phyloP scores from a whole-genome alignment of 1,284 basidiomycete genomes.

The Pseudozyma flocculosa region DNA sequence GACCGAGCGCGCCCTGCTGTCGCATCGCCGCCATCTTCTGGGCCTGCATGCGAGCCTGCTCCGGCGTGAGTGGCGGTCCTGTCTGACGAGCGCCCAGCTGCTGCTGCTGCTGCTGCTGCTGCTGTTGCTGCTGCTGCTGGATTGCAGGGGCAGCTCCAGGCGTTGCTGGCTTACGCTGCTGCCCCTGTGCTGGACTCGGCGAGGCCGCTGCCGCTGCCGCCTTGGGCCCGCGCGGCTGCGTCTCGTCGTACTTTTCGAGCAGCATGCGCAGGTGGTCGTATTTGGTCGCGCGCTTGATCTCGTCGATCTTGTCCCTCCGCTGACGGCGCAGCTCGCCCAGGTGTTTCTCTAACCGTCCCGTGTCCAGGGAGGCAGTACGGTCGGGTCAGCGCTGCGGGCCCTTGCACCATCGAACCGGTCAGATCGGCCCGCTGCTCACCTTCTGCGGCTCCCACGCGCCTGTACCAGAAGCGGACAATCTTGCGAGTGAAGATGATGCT shows the following conservation, averaged over 20 bases:
- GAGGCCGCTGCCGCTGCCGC: no score
- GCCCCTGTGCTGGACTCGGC: neutral
- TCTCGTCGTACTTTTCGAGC: constrained; percentile 84
- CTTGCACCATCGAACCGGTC: no score
- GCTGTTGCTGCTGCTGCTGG: neutral
- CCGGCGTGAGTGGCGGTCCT: neutral
- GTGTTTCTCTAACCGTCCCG: constrained; percentile 66
- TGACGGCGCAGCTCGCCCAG: constrained; percentile 74
- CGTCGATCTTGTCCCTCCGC: constrained; percentile 84
- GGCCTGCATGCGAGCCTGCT: constrained; percentile 9
- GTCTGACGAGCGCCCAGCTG: constrained; percentile 1
- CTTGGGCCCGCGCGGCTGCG: constrained; percentile 36
- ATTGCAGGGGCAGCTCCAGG: neutral
- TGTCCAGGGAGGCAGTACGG: neutral
- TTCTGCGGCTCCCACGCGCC: constrained; percentile 77
- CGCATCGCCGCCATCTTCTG: constrained; percentile 35
- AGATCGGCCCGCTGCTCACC: no score
- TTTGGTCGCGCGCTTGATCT: constrained; percentile 95
- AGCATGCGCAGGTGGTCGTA: constrained; percentile 88
- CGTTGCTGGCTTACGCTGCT: neutral
- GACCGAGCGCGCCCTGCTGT: constrained; percentile 8
- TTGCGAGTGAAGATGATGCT: constrained; percentile 81
- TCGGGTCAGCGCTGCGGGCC: constrained; percentile 1
- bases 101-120: neutral
- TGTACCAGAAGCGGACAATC: constrained; percentile 84